phyloP scores from a whole-genome alignment of 2,329 filamentous ascomycete species.

The Calonectria pseudoreteaudii region DNA sequence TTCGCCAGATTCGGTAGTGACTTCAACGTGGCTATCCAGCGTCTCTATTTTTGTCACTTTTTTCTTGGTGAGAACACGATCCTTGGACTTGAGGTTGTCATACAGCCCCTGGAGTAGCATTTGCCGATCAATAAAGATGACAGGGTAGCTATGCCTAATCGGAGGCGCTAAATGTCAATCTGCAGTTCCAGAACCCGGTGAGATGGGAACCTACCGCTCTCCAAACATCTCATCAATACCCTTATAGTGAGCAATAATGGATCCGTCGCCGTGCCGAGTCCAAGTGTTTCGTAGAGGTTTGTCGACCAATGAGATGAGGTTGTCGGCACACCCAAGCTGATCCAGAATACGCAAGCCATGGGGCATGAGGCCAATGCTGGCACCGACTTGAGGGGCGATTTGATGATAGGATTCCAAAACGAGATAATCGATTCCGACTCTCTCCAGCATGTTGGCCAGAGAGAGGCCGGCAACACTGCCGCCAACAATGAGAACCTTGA shows the following conservation, averaged over 20 bases:
- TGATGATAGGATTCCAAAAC: neutral
- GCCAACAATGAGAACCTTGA: slow-evolving; percentile 2
- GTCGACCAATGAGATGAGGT: neutral
- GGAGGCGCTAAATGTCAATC: neutral
- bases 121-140: neutral
- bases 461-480: neutral
- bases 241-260: neutral
- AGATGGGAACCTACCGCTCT: neutral
- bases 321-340: neutral
- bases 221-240: neutral
- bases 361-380: neutral
- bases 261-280: neutral
- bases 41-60: neutral
- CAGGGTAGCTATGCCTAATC: neutral
- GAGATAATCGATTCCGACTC: neutral
- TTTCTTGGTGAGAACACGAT: neutral
- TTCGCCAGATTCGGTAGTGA: neutral
- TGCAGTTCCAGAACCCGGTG: neutral
- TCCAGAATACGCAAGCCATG: neutral
- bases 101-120: neutral
- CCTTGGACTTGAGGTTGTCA: neutral
- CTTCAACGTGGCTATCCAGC: neutral
- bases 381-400: neutral
- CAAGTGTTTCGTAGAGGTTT: neutral
- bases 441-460: neutral